phyloP scores from a whole-genome alignment of 164 flowering plant genomes.

The Macadamia tetraphylla region DNA sequence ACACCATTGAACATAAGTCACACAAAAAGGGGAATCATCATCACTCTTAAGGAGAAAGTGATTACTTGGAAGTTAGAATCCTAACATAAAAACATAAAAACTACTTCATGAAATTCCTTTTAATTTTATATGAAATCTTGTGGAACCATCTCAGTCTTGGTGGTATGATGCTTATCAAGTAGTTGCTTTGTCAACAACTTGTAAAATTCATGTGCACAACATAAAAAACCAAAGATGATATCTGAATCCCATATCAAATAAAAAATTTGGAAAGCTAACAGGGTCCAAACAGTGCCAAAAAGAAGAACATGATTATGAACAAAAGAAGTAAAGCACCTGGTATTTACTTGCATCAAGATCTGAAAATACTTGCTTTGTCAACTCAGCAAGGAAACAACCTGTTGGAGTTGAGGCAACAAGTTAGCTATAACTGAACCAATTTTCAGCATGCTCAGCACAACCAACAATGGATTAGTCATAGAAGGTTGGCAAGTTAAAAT shows the following conservation, averaged over 20 bases:
- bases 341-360: constrained; percentile 94
- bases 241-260: too few species aligned
- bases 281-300: background rate
- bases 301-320: background rate
- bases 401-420: constrained; percentile 8
- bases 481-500: too few species aligned
- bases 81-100: too few species aligned
- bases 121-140: too few species aligned
- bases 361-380: constrained; percentile 89
- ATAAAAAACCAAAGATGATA: background rate
- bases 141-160: too few species aligned
- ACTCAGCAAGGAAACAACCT: constrained; percentile 95
- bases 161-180: too few species aligned
- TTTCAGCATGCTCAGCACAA: too few species aligned
- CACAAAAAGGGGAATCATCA: too few species aligned
- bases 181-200: background rate
- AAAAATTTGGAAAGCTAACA: too few species aligned
- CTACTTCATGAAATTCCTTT: too few species aligned
- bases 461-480: background rate
- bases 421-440: background rate
- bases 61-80: too few species aligned
- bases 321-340: constrained; percentile 48
- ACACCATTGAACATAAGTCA: constrained; percentile 5
- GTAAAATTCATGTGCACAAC: background rate
- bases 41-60: too few species aligned